Evolutionary conservation across 768 basidiomycete species (phyloP).

Genomic region (Termitomyces sp.): DNA sequence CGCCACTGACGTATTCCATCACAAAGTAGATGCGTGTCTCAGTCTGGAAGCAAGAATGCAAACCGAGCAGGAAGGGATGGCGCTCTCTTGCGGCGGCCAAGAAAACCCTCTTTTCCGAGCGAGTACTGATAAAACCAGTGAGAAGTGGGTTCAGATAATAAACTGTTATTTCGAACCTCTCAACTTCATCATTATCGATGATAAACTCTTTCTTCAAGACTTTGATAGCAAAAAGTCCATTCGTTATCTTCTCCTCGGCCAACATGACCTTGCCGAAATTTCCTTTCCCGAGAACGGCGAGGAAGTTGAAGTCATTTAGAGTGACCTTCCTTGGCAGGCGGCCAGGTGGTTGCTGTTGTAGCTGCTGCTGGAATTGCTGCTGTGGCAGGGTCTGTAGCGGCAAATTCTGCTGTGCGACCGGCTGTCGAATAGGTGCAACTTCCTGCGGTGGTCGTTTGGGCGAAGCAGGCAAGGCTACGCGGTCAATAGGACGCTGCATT

Average conservation of each 20-base stretch:
- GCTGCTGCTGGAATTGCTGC: conserved; percentile 16
- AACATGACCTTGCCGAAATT: conserved; percentile 99
- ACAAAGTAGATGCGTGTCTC: conserved; percentile 99
- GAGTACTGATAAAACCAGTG: conserved; percentile 59
- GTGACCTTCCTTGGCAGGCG: conserved; percentile 81
- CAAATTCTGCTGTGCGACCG: conserved; percentile 28
- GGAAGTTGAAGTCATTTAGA: conserved; percentile 97
- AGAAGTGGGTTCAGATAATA: conserved; percentile 6
- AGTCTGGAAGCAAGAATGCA: conserved; percentile 99
- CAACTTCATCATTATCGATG: conserved; percentile 99
- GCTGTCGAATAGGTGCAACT: conserved; percentile 34
- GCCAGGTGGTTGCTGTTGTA: conserved; percentile 32
- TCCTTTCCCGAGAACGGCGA: conserved; percentile 97
- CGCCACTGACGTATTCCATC: conserved; percentile 99
- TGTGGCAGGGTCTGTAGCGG: conserved; percentile 14
- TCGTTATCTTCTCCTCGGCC: conserved; percentile 94
- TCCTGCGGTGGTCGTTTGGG: conserved; percentile 28
- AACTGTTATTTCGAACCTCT: conserved; percentile 58
- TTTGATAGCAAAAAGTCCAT: conserved; percentile 94
- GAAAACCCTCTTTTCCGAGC: conserved; percentile 98
- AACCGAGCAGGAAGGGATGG: conserved; percentile 93
- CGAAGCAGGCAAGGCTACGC: conserved; percentile 23
- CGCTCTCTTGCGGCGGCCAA: conserved; percentile 94
- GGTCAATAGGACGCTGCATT: conserved; percentile 27
- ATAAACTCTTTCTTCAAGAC: conserved; percentile 99